Conservation (phyloP, 352 stramenopile species). For the Phytophthora vignae region DNA sequence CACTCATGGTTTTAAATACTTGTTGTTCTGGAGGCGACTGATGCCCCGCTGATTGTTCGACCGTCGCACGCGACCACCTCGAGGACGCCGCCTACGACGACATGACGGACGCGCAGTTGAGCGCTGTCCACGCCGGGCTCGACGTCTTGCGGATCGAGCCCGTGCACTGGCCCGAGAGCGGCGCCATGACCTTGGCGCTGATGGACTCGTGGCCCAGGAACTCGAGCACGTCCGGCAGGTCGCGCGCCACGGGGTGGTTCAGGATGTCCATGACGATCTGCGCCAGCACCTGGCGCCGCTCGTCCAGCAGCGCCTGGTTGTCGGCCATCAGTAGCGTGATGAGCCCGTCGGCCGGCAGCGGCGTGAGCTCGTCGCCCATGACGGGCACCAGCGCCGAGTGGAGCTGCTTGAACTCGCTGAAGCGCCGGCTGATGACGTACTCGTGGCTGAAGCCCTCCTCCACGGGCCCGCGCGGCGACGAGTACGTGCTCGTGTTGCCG, state of each 20-base stretch:
- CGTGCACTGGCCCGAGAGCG: conserved; percentile 53
- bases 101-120: conserved; percentile 37
- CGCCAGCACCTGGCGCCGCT: conserved; percentile 70
- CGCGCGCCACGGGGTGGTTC: conserved; percentile 56
- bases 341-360: conserved; percentile 63
- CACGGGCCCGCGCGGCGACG: conserved; percentile 36
- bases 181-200: conserved; percentile 53
- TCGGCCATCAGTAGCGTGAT: conserved; percentile 76
- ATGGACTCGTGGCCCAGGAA: conserved; percentile 67
- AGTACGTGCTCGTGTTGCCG: conserved; percentile 42
- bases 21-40: background rate
- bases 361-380: conserved; percentile 58
- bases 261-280: conserved; percentile 71
- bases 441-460: conserved; percentile 48
- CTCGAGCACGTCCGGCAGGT: conserved; percentile 69
- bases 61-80: no score
- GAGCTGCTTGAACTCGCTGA: conserved; percentile 76
- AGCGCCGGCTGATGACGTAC: conserved; percentile 76
- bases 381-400: conserved; percentile 56
- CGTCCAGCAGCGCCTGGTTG: conserved; percentile 70
- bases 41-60: background rate
- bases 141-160: conserved; percentile 81
- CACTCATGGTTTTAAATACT: conserved; percentile 42
- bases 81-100: conserved; percentile 14
- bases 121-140: conserved; percentile 64